Evolutionary conservation across 2,329 filamentous ascomycete species (phyloP).

Genomic region (Cladosporium sphaerospermum): DNA sequence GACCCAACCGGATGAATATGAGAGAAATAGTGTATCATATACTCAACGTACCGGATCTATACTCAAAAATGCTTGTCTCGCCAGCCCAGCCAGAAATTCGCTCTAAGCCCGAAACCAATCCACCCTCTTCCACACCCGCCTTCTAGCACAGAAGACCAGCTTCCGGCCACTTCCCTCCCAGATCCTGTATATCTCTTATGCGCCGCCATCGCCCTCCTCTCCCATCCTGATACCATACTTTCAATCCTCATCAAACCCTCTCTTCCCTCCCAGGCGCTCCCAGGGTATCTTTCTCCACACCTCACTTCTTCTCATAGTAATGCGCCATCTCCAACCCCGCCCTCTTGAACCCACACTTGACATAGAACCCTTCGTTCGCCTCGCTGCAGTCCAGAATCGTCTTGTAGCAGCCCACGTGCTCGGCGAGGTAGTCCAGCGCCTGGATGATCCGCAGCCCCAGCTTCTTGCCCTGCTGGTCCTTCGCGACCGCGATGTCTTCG

Average conservation of each 20-base stretch:
- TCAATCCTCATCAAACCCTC: no score
- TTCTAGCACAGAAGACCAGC: background rate
- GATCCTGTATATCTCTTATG: background rate
- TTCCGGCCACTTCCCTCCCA: background rate
- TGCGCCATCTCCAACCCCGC: conserved; percentile 96
- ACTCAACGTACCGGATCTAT: no score
- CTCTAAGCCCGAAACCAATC: background rate
- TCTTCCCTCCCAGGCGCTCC: no score
- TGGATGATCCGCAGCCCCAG: conserved; percentile 88
- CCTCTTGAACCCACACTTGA: conserved; percentile 92
- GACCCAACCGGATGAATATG: no score
- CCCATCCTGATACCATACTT: no score
- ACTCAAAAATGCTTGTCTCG: no score
- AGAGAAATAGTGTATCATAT: no score
- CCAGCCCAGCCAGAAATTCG: no score
- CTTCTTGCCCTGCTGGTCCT: conserved; percentile 96
- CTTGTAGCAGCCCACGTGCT: conserved; percentile 91
- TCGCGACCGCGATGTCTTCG: conserved; percentile 92
- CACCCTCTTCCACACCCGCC: background rate
- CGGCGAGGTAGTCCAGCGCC: conserved; percentile 81
- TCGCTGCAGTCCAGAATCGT: conserved; percentile 95
- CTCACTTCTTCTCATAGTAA: conserved; percentile 54
- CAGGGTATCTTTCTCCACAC: no score
- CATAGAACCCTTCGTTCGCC: conserved; percentile 93
- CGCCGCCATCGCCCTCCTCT: background rate